phyloP scores from a whole-genome alignment of 257 asterid species.

The Fraxinus cuspidata region DNA sequence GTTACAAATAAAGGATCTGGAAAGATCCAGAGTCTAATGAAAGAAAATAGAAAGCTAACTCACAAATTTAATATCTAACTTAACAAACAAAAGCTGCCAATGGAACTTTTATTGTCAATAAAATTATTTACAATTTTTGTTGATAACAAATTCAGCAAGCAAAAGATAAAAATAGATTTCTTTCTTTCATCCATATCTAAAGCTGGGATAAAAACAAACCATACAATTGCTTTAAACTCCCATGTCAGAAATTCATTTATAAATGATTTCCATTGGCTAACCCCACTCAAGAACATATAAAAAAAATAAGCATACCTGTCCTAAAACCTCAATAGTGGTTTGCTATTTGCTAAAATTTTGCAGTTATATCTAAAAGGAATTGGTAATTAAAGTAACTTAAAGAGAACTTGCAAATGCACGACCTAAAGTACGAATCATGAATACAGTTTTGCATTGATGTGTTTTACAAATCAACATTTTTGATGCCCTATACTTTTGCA shows the following conservation, averaged over 20 bases:
- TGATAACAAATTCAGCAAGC: neutral
- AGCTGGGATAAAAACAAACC: neutral
- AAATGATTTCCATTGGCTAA: neutral
- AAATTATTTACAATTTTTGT: neutral
- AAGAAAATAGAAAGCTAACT: conserved; percentile 2
- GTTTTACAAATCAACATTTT: conserved; percentile 1
- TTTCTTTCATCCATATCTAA: neutral
- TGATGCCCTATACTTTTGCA: neutral
- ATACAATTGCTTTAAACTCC: neutral
- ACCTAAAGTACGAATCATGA: neutral
- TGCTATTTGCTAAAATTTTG: neutral
- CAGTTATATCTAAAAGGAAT: neutral
- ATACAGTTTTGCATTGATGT: neutral
- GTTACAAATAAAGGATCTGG: neutral
- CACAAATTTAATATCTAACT: neutral
- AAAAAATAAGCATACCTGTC: neutral
- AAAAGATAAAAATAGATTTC: neutral
- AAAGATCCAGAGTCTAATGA: conserved; percentile 11
- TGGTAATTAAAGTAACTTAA: neutral
- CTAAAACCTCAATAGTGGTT: neutral
- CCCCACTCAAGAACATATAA: neutral
- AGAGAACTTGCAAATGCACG: neutral
- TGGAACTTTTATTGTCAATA: neutral
- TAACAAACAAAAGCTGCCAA: neutral
- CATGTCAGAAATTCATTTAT: neutral